Evolutionary conservation across 129 eudicot genomes (phyloP), one percentile per base, ranked within the genome.

Genomic region (Silybum marianum): DNA sequence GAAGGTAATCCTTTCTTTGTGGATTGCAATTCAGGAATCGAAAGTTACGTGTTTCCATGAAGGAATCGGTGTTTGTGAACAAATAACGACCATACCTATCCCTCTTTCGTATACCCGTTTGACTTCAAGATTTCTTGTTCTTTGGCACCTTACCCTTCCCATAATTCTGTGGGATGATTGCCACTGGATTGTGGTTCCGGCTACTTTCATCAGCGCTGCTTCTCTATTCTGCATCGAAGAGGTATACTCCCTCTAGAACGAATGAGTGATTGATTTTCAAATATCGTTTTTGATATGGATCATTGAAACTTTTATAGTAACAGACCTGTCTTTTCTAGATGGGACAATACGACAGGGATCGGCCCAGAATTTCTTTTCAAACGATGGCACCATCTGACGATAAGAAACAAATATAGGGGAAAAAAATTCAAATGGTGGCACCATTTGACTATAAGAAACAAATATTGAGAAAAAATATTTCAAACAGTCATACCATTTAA

Each of bases 131-230:
- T 93, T 96, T 78, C 84, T 96, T 51, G 98, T 96, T 86, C 91
- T 96, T 3, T 96, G 99, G 99, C 99, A 96, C 84, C 91, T 96
- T 40, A 91, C 99, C 3, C 98, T 96, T 75, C 99, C 99, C 2
- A 82, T 96, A 72, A 96, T 93, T 79, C 90, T 96, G 6, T 96
- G 99, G 99, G 99, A 96, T 62, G 99, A 96, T 26, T 96, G 99
- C 87, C 90, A 93, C 81, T 96, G 99, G 99, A 96, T 96, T 82
- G 99, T 96, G 39, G 98, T 96, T 51, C 99, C 99, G 4, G 99
- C 99, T 18, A 96, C 99, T 69, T 93, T 93, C 78, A 88, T 96
- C 74, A 96, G 99, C 68, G 99, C 99, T 16, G 99, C 99, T 77
- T 91, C 97, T 42, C 78, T 96, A 81, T 96, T 96, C 88, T 96